phyloP scores from a whole-genome alignment of 371 early-diverging fungal genomes.

The Mucor saturninus region DNA sequence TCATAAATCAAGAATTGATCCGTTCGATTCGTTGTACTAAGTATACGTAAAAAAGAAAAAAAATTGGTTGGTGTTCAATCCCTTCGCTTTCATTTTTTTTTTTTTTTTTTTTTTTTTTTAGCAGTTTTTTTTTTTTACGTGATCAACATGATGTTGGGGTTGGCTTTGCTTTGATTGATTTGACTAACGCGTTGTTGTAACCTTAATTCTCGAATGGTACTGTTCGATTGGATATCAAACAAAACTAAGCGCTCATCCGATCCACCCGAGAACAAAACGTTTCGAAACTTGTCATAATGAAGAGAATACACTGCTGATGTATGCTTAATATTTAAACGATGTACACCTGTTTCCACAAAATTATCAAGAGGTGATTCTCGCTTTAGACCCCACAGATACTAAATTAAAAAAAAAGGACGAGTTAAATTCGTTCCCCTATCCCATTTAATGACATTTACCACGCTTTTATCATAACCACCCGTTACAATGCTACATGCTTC shows the following conservation, averaged over 20 bases:
- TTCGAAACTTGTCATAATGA: slow-evolving; percentile 26
- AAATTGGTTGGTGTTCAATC: not conserved
- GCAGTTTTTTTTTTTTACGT: slow-evolving; percentile 12
- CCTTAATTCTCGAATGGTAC: slow-evolving; percentile 5
- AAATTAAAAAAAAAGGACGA: not conserved
- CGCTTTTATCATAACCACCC: slow-evolving; percentile 40
- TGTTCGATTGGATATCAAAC: slow-evolving; percentile 26
- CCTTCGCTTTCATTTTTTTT: too few species aligned
- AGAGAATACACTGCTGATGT: slow-evolving; percentile 32
- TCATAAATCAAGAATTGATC: slow-evolving; percentile 43
- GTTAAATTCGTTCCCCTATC: not conserved
- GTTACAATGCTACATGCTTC: slow-evolving; percentile 40
- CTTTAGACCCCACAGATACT: slow-evolving; percentile 33
- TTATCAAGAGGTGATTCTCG: slow-evolving; percentile 10
- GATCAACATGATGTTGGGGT: slow-evolving; percentile 23
- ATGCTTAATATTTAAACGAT: slow-evolving; percentile 30
- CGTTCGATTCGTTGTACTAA: slow-evolving; percentile 23
- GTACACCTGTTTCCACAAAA: not conserved
- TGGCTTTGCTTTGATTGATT: slow-evolving; percentile 15
- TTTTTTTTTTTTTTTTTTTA: not conserved
- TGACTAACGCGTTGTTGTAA: slow-evolving; percentile 13
- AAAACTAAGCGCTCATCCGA: slow-evolving; percentile 32
- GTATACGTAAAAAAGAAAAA: not conserved
- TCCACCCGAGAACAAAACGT: slow-evolving; percentile 35
- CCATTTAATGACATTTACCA: slow-evolving; percentile 30